Percentiles rank a stretch among this genome's conserved stretches.
Evolutionary conservation across 1,284 basidiomycete species (phyloP).

Genomic region (Sutorius eximius): DNA sequence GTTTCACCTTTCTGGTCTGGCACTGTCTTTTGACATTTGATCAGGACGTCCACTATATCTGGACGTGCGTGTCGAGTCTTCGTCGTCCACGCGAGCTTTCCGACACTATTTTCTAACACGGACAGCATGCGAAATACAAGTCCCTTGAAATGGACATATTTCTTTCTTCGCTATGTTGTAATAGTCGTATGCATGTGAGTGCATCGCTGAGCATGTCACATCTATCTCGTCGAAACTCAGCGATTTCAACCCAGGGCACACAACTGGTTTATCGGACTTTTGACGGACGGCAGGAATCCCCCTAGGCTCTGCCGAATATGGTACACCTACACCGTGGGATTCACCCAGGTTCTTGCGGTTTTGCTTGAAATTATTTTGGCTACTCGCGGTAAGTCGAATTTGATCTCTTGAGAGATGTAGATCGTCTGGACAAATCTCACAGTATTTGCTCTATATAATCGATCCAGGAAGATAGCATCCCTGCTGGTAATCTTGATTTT

Average conservation of each 20-base stretch:
- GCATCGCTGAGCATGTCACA: not conserved
- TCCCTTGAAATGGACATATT: slow-evolving; percentile 23
- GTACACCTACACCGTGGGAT: slow-evolving; percentile 7
- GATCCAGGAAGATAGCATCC: slow-evolving; percentile 14
- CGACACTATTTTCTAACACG: not conserved
- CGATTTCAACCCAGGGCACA: slow-evolving; percentile 12
- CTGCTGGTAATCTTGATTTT: slow-evolving; percentile 15
- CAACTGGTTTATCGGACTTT: slow-evolving; percentile 3
- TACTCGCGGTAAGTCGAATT: slow-evolving; percentile 16
- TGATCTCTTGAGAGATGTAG: not conserved
- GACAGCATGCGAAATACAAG: slow-evolving; percentile 19
- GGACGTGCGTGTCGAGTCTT: slow-evolving; percentile 17
- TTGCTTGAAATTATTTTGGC: slow-evolving; percentile 22
- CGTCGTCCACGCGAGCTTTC: not conserved
- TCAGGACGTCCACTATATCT: slow-evolving; percentile 24
- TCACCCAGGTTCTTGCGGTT: slow-evolving; percentile 11
- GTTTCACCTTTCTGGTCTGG: slow-evolving; percentile 21
- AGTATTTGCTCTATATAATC: slow-evolving; percentile 26
- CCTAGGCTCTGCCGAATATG: slow-evolving; percentile 15
- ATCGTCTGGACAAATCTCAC: not conserved
- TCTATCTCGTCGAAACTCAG: not conserved
- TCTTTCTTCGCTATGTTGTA: slow-evolving; percentile 22
- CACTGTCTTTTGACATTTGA: slow-evolving; percentile 13
- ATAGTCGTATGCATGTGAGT: slow-evolving; percentile 21
- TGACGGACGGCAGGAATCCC: slow-evolving; percentile 16